Percentiles rank a stretch among this genome's conserved stretches.
Evolutionary conservation across 78 protist species (phyloP).

Genomic region (Dictyostelium discoideum): dicty_2.7 NC_007089.4:4941001-4941500

Average conservation of each 20-base stretch:
- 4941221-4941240: constrained; percentile 74
- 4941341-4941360: constrained; percentile 70
- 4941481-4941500: constrained; percentile 75
- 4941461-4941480: constrained; percentile 79
- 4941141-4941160: too few relatives aligned
- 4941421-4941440: constrained; percentile 47
- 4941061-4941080: too few relatives aligned
- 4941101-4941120: too few relatives aligned
- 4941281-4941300: constrained; percentile 60
- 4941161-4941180: too few relatives aligned
- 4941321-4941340: constrained; percentile 40
- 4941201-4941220: neutral
- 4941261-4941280: constrained; percentile 61
- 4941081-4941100: too few relatives aligned
- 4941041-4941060: constrained; percentile 75
- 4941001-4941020: constrained; percentile 52
- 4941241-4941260: constrained; percentile 74
- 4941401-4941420: constrained; percentile 82
- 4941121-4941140: too few relatives aligned
- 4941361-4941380: constrained; percentile 59
- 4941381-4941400: constrained; percentile 75
- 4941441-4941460: constrained; percentile 67
- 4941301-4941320: constrained; percentile 80
- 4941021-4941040: constrained; percentile 63
- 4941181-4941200: neutral